Base-by-base conservation (phyloP, 1,284 basidiomycete species). In the Lentinula novae-zelandiae region DNA sequence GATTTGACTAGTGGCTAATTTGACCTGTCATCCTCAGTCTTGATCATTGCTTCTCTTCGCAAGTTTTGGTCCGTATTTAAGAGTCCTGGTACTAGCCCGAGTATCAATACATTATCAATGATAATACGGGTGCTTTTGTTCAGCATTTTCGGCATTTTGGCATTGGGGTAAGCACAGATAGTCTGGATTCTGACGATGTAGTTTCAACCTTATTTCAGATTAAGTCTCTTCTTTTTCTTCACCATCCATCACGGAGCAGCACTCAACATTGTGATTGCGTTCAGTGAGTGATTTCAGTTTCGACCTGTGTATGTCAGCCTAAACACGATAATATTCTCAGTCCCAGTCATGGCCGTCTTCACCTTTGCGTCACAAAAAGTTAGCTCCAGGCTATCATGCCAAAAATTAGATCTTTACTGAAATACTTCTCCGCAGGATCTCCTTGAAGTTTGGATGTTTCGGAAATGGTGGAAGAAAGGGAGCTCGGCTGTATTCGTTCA, bases 331-430 rank as follows among this genome's bases (percentile, higher is more conserved):
- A 34, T 46, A 15, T 17, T 46, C 15, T 8, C 50, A 62, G 63
- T 64, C 15, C 63, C 63, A n/a, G 58, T 64, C 9, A 22, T 58
- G 0, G 58, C 63, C 4, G 50, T 64, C 9, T 44, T 60, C 13
- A 39, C 62, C 5, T 64, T 64, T 53, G 61, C 61, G 12, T 53
- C 61, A n/a, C 63, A 64, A 46, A 60, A 40, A 51, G 63, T 62
- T 39, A 15, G 27, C 27, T 27, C 27, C 27, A 27, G 27, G 55
- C 54, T 15, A 20, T 31, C 15, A 44, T 2, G n/a, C n/a, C n/a
- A 7, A 44, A 8, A n/a, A 39, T 15, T 39, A 39, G 5, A 44
- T 44, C 13, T 13, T 15, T 5, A 44, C 40, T n/a, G 13, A 6
- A 44, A 7, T 44, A 15, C n/a, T 44, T n/a, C n/a, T 7, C 13